Percentiles rank a stretch among this genome's conserved stretches.
Conservation (phyloP, 352 stramenopile species). For the Blastocystis sp. region DNA sequence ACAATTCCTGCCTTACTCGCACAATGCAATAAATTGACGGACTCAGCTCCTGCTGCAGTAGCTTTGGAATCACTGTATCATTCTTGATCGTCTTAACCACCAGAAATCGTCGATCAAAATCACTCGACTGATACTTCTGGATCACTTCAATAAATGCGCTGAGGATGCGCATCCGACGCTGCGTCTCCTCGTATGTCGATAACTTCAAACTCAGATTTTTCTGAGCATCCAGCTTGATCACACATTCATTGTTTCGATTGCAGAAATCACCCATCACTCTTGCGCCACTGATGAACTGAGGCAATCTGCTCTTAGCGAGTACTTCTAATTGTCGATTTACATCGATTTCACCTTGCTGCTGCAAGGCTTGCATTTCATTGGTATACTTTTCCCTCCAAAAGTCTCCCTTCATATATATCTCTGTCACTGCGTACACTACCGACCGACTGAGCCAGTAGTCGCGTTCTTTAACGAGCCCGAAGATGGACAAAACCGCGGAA, state of each 20-base stretch:
- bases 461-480: neutral
- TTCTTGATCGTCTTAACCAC: neutral
- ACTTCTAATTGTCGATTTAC: neutral
- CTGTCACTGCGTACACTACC: constrained; percentile 26
- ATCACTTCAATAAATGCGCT: constrained; percentile 1
- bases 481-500: neutral
- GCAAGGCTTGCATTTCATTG: neutral
- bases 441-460: neutral
- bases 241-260: neutral
- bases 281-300: neutral
- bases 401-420: neutral
- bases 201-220: neutral
- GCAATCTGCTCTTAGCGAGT: neutral
- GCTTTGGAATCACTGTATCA: neutral
- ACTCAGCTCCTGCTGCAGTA: constrained; percentile 5
- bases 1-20: neutral
- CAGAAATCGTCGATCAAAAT: neutral
- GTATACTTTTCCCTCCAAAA: constrained; percentile 23
- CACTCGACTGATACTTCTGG: neutral
- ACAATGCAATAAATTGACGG: neutral
- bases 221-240: neutral
- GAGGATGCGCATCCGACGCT: neutral
- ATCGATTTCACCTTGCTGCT: neutral
- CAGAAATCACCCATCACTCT: constrained; percentile 24
- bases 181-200: neutral